A percentile compares a stretch with the other conserved stretches of the same genome.
These are phyloP conservation scores for Aspergillus tamarii DNA, from an alignment of 2,329 filamentous ascomycete species.

Conservation along the genomic window DNA sequence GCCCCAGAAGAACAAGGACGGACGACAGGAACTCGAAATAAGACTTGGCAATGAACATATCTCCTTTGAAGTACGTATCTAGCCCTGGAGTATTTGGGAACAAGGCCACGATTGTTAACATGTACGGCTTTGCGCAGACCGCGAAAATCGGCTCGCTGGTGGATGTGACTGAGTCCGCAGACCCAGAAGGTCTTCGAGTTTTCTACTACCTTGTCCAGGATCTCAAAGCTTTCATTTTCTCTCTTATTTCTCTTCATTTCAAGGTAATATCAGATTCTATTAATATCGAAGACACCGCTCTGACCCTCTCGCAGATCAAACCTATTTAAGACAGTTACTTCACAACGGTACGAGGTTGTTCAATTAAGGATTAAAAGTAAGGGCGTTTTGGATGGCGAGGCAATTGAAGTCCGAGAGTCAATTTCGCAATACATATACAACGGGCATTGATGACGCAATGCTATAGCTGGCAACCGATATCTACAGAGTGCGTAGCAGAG, in stretches of 20 bases:
- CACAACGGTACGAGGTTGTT: slow-evolving; percentile 6
- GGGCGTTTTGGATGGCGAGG: slow-evolving; percentile 1
- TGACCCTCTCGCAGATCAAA: slow-evolving; percentile 49
- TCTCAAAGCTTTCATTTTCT: slow-evolving; percentile 94
- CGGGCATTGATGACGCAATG: slow-evolving; percentile 12
- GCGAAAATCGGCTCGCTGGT: slow-evolving; percentile 97
- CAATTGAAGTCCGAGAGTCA: background rate
- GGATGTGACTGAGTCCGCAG: slow-evolving; percentile 93
- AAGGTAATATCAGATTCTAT: slow-evolving; percentile 60
- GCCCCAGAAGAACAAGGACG: slow-evolving; percentile 99
- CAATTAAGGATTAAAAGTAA: background rate
- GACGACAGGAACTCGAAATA: slow-evolving; percentile 94
- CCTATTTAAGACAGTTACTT: slow-evolving; percentile 45
- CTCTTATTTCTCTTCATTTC: slow-evolving; percentile 93
- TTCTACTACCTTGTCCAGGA: slow-evolving; percentile 99
- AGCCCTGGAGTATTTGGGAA: background rate
- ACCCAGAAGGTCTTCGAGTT: slow-evolving; percentile 92
- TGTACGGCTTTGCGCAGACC: slow-evolving; percentile 61
- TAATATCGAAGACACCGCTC: background rate
- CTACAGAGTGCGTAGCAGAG: background rate
- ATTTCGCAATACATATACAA: background rate
- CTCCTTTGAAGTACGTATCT: slow-evolving; percentile 77
- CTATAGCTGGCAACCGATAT: background rate
- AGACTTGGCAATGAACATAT: slow-evolving; percentile 93
- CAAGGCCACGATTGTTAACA: background rate